phyloP scores from a whole-genome alignment of 202 grass and related monocot genomes.

The Dendrocalamus latiflorus region DNA sequence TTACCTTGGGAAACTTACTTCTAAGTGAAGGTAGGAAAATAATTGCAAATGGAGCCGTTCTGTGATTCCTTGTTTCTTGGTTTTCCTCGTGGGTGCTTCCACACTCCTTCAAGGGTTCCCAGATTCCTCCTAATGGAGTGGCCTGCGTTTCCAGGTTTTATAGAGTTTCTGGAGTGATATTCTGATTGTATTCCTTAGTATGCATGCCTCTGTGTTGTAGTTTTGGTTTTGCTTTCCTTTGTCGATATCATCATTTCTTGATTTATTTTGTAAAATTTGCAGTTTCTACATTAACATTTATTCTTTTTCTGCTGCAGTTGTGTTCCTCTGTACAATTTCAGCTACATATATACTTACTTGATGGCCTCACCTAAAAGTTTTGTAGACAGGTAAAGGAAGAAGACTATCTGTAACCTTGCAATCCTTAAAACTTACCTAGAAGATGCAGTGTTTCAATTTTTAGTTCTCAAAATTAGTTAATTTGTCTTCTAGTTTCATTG shows the following conservation, averaged over 20 bases:
- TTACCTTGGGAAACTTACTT: no score
- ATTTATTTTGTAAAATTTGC: not conserved
- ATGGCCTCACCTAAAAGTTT: slow-evolving; percentile 86
- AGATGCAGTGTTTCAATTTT: not conserved
- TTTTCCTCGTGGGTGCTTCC: not conserved
- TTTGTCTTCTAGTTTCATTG: slow-evolving; percentile 61
- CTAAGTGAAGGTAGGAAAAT: not conserved
- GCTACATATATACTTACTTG: slow-evolving; percentile 87
- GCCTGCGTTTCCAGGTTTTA: no score
- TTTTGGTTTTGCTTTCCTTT: not conserved
- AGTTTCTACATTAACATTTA: slow-evolving; percentile 14
- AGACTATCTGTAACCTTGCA: not conserved
- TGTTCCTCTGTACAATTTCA: slow-evolving; percentile 96
- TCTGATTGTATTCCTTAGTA: not conserved
- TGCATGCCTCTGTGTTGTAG: not conserved
- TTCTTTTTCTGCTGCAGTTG: slow-evolving; percentile 61
- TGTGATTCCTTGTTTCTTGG: not conserved
- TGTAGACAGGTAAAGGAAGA: slow-evolving; percentile 71
- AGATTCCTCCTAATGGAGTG: not conserved
- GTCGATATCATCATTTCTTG: not conserved
- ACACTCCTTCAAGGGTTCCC: not conserved
- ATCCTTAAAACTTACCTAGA: not conserved
- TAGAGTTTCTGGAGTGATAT: not conserved
- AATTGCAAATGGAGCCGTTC: not conserved
- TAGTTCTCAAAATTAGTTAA: slow-evolving; percentile 11